These are phyloP conservation scores for Cryptococcus amylolentus DNA, from an alignment of 1,284 basidiomycete genomes.

Conservation along the genomic window DNA sequence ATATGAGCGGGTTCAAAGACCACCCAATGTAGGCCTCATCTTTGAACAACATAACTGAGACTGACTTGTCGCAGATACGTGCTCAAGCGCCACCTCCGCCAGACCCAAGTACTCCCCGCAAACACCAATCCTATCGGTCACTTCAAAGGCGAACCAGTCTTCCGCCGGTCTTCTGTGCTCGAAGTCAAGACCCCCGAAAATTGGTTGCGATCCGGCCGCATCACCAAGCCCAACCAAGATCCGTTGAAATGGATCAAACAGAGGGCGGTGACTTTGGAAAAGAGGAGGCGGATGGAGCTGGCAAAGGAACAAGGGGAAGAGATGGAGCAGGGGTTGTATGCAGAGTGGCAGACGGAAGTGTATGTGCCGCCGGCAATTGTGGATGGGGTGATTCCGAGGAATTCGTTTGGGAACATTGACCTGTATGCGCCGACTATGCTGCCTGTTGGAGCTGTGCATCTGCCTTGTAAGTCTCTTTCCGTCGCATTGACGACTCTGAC, in stretches of 20 bases:
- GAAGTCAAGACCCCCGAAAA: slow-evolving; percentile 85
- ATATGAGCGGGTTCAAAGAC: slow-evolving; percentile 88
- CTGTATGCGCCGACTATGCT: slow-evolving; percentile 94
- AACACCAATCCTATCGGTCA: slow-evolving; percentile 72
- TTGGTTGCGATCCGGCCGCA: slow-evolving; percentile 86
- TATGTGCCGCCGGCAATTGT: slow-evolving; percentile 75
- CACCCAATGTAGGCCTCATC: slow-evolving; percentile 70
- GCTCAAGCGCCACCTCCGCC: slow-evolving; percentile 80
- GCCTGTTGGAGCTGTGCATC: slow-evolving; percentile 77
- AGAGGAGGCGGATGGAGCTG: slow-evolving; percentile 78
- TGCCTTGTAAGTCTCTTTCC: slow-evolving; percentile 66
- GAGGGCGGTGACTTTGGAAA: slow-evolving; percentile 75
- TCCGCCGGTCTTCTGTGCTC: slow-evolving; percentile 75
- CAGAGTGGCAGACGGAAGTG: slow-evolving; percentile 76
- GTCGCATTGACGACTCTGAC: slow-evolving; percentile 10
- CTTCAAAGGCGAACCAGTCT: slow-evolving; percentile 93
- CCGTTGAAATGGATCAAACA: slow-evolving; percentile 89
- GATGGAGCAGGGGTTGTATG: slow-evolving; percentile 81
- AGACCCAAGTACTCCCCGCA: slow-evolving; percentile 84
- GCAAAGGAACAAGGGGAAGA: slow-evolving; percentile 59
- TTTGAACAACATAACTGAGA: not conserved
- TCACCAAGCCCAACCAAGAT: slow-evolving; percentile 69
- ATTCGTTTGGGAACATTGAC: slow-evolving; percentile 96
- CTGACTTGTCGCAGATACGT: slow-evolving; percentile 62
- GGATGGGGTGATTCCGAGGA: slow-evolving; percentile 86